Conservation (phyloP, 352 stramenopile species). For the Pythium sukuiense region DNA sequence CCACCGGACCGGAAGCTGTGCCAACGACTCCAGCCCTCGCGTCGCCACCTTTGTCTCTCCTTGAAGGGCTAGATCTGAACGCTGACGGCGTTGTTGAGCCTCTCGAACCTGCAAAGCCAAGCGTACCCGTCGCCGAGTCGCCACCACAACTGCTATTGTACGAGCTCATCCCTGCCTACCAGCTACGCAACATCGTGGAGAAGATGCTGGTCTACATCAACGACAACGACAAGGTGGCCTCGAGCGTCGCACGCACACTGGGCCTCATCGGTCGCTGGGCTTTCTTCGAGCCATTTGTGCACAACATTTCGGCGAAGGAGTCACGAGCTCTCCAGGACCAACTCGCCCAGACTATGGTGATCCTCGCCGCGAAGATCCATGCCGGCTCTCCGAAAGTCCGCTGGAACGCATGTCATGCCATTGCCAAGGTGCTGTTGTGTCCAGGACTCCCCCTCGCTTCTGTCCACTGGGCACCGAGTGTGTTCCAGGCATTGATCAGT, state of each 20-base stretch:
- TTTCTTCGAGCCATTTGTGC: constrained; percentile 63
- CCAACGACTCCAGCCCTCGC: background rate
- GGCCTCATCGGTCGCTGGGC: constrained; percentile 82
- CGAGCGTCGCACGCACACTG: constrained; percentile 77
- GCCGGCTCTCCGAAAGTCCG: constrained; percentile 80
- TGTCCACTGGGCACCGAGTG: constrained; percentile 67
- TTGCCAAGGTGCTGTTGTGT: constrained; percentile 85
- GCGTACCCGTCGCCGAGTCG: background rate
- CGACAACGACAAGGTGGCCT: constrained; percentile 89
- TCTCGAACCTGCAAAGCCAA: background rate
- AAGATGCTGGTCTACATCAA: constrained; percentile 85
- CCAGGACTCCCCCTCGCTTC: constrained; percentile 73
- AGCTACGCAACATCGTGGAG: constrained; percentile 70
- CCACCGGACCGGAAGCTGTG: constrained; percentile 55
- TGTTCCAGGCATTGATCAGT: constrained; percentile 77
- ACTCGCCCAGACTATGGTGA: constrained; percentile 64
- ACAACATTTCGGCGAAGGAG: constrained; percentile 35
- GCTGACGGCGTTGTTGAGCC: background rate
- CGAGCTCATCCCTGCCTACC: constrained; percentile 59
- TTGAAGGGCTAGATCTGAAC: background rate
- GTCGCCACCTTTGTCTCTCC: background rate
- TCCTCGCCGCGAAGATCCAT: constrained; percentile 75
- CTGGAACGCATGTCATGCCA: constrained; percentile 87
- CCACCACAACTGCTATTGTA: constrained; percentile 40
- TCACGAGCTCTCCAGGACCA: constrained; percentile 46